Evolutionary conservation across 345 rosid species (phyloP).

Genomic region (Moricandia arvensis): DNA sequence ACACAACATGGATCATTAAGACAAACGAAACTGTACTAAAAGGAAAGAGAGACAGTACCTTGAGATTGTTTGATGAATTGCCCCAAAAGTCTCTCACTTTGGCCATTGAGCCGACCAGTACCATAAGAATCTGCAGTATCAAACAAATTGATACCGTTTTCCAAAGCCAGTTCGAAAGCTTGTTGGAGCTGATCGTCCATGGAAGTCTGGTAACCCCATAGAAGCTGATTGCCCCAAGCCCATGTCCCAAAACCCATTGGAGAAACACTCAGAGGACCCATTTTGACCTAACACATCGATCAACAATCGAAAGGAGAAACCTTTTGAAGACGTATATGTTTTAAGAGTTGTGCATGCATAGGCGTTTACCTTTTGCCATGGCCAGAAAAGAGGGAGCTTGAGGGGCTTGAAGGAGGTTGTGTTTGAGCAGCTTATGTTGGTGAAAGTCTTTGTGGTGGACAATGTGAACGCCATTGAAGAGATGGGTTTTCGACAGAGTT

Average conservation of each 20-base stretch:
- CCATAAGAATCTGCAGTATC: constrained; percentile 98
- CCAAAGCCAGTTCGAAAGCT: constrained; percentile 67
- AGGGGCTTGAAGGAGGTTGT: constrained; percentile 48
- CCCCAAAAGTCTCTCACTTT: constrained; percentile 87
- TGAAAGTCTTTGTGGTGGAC: constrained; percentile 33
- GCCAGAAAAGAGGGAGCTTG: constrained; percentile 81
- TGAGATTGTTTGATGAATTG: no score
- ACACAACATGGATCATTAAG: background rate
- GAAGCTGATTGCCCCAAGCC: constrained; percentile 98
- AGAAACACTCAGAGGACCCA: constrained; percentile 84
- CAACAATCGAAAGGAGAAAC: background rate
- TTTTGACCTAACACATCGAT: constrained; percentile 52
- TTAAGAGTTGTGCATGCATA: background rate
- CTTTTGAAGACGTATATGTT: constrained; percentile 34
- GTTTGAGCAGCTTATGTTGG: constrained; percentile 40
- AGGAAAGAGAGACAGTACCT: no score
- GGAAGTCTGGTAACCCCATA: constrained; percentile 83
- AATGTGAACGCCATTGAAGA: constrained; percentile 48
- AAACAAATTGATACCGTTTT: constrained; percentile 77
- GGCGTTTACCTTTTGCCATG: constrained; percentile 53
- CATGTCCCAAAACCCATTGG: constrained; percentile 98
- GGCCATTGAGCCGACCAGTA: constrained; percentile 79
- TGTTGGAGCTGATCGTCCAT: constrained; percentile 83
- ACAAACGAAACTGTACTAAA: no score
- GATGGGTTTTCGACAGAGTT: background rate